Conservation (phyloP, 2,329 filamentous ascomycete genomes). For the Diaporthe humulicola region DNA sequence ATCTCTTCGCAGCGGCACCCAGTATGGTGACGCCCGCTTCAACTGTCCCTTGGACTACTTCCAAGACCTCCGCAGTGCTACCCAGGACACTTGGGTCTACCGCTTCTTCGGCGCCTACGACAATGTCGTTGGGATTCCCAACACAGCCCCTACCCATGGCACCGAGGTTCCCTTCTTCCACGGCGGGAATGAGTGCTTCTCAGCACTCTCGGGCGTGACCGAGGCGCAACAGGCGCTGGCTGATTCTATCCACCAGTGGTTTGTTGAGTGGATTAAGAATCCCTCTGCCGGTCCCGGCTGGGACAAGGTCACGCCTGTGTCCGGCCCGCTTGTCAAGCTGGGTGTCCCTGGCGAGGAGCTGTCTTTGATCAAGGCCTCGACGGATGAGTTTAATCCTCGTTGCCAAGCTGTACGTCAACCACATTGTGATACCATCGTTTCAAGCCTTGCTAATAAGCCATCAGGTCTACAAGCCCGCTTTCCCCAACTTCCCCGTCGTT, state of each 20-base stretch:
- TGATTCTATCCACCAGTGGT: slow-evolving; percentile 57
- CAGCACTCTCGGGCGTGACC: slow-evolving; percentile 50
- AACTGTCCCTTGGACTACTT: slow-evolving; percentile 57
- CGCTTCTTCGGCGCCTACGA: slow-evolving; percentile 56
- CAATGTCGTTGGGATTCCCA: slow-evolving; percentile 53
- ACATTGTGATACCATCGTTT: not conserved
- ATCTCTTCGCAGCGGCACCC: slow-evolving; percentile 56
- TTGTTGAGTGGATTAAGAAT: slow-evolving; percentile 59
- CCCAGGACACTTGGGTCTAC: slow-evolving; percentile 58
- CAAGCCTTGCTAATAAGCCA: not conserved
- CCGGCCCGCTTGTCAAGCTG: slow-evolving; percentile 49
- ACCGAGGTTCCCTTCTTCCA: slow-evolving; percentile 61
- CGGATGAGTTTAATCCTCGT: slow-evolving; percentile 49
- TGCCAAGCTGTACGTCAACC: slow-evolving; percentile 46
- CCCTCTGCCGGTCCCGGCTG: slow-evolving; percentile 57
- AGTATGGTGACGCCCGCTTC: slow-evolving; percentile 61
- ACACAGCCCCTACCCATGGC: slow-evolving; percentile 53
- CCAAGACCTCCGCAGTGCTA: slow-evolving; percentile 52
- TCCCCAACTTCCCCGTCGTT: not conserved
- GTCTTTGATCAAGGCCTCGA: slow-evolving; percentile 46
- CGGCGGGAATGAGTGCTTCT: slow-evolving; percentile 59
- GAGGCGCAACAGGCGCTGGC: slow-evolving; percentile 55
- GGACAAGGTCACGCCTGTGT: slow-evolving; percentile 49
- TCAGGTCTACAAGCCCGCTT: slow-evolving; percentile 18
- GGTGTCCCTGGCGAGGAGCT: slow-evolving; percentile 53